Evolutionary conservation across 1,284 basidiomycete species (phyloP).

Genomic region (Papiliotrema flavescens): DNA sequence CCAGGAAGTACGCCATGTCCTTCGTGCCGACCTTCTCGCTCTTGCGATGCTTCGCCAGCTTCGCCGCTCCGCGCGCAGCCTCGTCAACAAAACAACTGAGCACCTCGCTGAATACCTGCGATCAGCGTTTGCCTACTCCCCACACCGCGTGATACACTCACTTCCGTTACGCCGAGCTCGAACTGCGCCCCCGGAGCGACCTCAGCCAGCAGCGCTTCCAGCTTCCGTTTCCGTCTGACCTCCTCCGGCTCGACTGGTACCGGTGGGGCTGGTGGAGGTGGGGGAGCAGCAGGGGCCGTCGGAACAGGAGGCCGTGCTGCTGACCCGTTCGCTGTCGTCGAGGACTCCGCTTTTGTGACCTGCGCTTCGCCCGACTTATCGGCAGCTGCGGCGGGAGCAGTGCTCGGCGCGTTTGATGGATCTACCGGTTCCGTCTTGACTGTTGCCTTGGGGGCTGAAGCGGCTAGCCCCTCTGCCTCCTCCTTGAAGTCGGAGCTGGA

Average conservation of each 20-base stretch:
- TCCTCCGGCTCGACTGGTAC: slow-evolving; percentile 31
- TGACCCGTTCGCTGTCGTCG: not conserved
- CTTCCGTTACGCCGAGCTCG: slow-evolving; percentile 34
- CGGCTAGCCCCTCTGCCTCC: no score
- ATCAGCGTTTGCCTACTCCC: not conserved
- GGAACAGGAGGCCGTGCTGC: not conserved
- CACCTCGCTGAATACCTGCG: slow-evolving; percentile 21
- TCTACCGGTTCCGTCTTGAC: no score
- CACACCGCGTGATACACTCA: slow-evolving; percentile 10
- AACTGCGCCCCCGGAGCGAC: slow-evolving; percentile 32
- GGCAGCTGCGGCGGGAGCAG: no score
- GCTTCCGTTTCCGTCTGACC: slow-evolving; percentile 31
- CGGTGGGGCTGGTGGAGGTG: slow-evolving; percentile 9
- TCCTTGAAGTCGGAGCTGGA: no score
- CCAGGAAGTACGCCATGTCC: slow-evolving; percentile 36
- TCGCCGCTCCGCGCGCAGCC: slow-evolving; percentile 24
- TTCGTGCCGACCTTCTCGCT: slow-evolving; percentile 35
- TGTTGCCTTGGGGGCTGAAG: no score
- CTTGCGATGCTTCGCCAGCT: slow-evolving; percentile 37
- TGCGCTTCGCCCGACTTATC: no score
- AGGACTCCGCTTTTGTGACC: no score
- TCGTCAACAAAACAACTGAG: slow-evolving; percentile 31
- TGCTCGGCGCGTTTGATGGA: no score
- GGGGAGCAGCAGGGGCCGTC: slow-evolving; percentile 1
- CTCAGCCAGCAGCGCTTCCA: slow-evolving; percentile 32